Base-by-base conservation (phyloP, 1,284 basidiomycete species). In the Malassezia japonica region DNA sequence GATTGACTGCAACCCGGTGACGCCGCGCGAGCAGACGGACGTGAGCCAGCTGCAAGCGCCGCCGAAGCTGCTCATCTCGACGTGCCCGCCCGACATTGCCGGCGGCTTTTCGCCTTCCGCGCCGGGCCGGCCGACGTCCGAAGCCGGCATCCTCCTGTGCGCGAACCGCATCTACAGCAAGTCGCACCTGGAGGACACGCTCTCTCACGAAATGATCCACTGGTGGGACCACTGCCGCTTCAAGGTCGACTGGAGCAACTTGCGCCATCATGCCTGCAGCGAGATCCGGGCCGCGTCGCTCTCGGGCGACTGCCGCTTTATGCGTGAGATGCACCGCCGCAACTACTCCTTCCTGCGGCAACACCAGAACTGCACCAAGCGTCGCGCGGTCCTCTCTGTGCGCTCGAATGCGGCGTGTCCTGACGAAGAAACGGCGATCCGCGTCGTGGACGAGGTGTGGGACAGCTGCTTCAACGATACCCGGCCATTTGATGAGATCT, bases 211-310 rank as follows among this genome's bases (percentile, higher is more conserved):
- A 70, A 81, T 96, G 50, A 77, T 96, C n/a, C 92, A 96, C 74
- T 84, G 90, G 79, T 96, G 85, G 70, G 92, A 96, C 72, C 86
- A 94, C 61, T 87, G 86, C 73, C 83, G 84, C 70, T 96, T 96
- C 77, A 83, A 89, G 52, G 85, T 94, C 1, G 83, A 94, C 73
- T 95, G 88, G 89, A 75, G 73, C 45, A 85, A 96, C 74, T 74
- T 96, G 46, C 77, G 88, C 47, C 90, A 95, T 76, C 89, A 92
- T 72, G 92, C 92, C 0, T 96, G 91, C 72, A 87, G 83, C 65
- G 91, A 96, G 89, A 94, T 98, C 70, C 83, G 92, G 39, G 91
- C 92, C 0, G 90, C 89, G 52, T 91, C 83, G 72, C 75, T 96
- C 39, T 88, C 87, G 57, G 91, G 91, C 8, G 91, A 96, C 74